phyloP scores from a whole-genome alignment of 2,329 filamentous ascomycete species.

The Claviceps paspali region DNA sequence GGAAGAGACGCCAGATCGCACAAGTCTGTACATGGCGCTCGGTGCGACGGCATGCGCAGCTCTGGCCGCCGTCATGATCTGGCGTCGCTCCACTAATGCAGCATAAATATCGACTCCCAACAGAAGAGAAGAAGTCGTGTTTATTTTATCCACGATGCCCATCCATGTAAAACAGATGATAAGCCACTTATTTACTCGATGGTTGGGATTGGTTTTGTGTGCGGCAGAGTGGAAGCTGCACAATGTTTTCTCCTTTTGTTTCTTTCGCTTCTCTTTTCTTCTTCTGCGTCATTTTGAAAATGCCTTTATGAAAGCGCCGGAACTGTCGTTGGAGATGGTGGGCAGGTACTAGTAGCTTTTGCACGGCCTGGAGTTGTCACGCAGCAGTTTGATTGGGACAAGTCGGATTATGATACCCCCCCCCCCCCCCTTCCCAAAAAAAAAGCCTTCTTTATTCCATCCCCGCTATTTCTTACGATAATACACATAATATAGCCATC shows the following conservation, averaged over 20 bases:
- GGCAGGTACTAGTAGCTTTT: slow-evolving; percentile 5
- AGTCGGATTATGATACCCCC: slow-evolving; percentile 17
- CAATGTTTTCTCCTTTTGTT: not conserved
- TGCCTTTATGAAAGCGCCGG: not conserved
- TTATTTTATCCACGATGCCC: too few species aligned
- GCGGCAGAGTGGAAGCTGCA: not conserved
- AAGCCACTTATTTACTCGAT: too few species aligned
- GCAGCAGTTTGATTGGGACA: slow-evolving; percentile 1
- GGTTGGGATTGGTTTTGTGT: not conserved
- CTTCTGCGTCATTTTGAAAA: not conserved
- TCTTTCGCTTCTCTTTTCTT: not conserved
- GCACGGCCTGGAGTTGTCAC: slow-evolving; percentile 12
- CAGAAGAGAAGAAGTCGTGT: too few species aligned
- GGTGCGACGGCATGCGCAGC: slow-evolving; percentile 55
- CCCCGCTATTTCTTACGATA: not conserved
- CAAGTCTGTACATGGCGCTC: slow-evolving; percentile 71
- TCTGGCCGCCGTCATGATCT: slow-evolving; percentile 50
- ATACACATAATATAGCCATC: slow-evolving; percentile 5
- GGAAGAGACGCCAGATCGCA: slow-evolving; percentile 70
- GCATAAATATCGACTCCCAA: slow-evolving; percentile 10
- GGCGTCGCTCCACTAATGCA: slow-evolving; percentile 40
- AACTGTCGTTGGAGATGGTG: not conserved
- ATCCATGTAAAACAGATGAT: too few species aligned
- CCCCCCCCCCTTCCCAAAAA: too few species aligned
- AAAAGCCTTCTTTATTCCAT: slow-evolving; percentile 8